Evolutionary conservation across 305 asterid genomes (phyloP), one percentile per base, ranked within the genome.

Genomic region (Stenogyne calaminthoides): DNA sequence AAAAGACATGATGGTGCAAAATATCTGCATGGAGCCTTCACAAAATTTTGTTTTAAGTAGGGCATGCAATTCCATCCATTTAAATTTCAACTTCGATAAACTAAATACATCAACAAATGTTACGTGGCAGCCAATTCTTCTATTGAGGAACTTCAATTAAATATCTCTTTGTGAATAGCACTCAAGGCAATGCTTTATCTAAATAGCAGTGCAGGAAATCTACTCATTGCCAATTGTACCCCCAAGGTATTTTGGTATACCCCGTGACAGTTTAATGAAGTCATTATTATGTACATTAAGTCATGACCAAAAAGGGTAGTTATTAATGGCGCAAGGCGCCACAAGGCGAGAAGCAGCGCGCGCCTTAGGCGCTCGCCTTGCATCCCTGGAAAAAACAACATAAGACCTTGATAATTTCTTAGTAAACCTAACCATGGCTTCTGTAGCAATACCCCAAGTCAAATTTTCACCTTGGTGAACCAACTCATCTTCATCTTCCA

Each of bases 61-160:
- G 56, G 51, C 61, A 29, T 14, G 58, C 46, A 22, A 22, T 16
- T 46, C 16, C 76, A 60, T 19, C 20, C 16, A 59, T 70, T 58
- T 47, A 39, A 69, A 67, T 67, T 49, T 67, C 47, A 69, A 37
- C 68, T 44, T 70, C 59, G 25, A 40, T 36, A 51, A 39, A 14
- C 56, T 39, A 20, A 39, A 52, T 18, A 44, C n/a, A n/a, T 32
- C 36, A 10, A 9, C 37, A 54, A 3, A 19, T 27, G 32, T 6
- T 40, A 34, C 27, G 59, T 22, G 18, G 32, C 44, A 40, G 47
- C 39, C 74, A 15, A 8, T 55, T 40, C 15, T 20, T 42, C 37
- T 37, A 40, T 16, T 9, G 18, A 34, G 64, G 18, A 37, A 37
- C 54, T 70, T 69, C 16, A 47, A 36, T 69, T 55, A 55, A 32